phyloP scores from a whole-genome alignment of 192 early-diverging fungal genomes.

The Rhizoclosmatium globosum region DNA sequence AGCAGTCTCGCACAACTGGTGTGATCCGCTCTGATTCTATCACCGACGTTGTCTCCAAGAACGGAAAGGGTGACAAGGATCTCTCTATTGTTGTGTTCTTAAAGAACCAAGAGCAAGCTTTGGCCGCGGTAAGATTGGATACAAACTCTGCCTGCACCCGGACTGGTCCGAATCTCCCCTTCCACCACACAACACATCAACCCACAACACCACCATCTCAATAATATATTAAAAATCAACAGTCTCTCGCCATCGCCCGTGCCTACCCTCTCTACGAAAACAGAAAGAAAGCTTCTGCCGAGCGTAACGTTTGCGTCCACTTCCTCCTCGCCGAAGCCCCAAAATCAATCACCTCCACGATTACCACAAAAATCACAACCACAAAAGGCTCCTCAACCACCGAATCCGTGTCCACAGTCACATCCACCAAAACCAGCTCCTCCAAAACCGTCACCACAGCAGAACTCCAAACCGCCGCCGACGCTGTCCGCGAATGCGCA shows the following conservation, averaged over 20 bases:
- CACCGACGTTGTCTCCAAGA: slow-evolving; percentile 38
- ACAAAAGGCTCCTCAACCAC: too few relatives aligned
- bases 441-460: neutral
- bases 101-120: neutral
- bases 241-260: slow-evolving; percentile 40
- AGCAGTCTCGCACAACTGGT: slow-evolving; percentile 38
- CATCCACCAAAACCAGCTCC: neutral
- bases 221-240: neutral
- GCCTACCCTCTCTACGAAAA: slow-evolving; percentile 49
- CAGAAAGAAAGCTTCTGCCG: slow-evolving; percentile 33
- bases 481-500: slow-evolving; percentile 44
- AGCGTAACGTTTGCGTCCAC: slow-evolving; percentile 42
- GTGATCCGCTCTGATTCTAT: slow-evolving; percentile 49
- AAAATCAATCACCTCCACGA: neutral
- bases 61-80: slow-evolving; percentile 31
- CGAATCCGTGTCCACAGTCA: slow-evolving; percentile 1
- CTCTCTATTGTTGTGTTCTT: slow-evolving; percentile 16
- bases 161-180: neutral
- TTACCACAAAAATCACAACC: neutral
- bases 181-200: neutral
- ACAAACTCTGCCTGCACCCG: neutral
- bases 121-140: slow-evolving; percentile 16
- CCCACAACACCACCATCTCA: too few relatives aligned
- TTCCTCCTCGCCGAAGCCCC: neutral
- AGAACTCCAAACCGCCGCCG: slow-evolving; percentile 30